phyloP scores from a whole-genome alignment of 352 stramenopile species.

The Phytophthora idaei region DNA sequence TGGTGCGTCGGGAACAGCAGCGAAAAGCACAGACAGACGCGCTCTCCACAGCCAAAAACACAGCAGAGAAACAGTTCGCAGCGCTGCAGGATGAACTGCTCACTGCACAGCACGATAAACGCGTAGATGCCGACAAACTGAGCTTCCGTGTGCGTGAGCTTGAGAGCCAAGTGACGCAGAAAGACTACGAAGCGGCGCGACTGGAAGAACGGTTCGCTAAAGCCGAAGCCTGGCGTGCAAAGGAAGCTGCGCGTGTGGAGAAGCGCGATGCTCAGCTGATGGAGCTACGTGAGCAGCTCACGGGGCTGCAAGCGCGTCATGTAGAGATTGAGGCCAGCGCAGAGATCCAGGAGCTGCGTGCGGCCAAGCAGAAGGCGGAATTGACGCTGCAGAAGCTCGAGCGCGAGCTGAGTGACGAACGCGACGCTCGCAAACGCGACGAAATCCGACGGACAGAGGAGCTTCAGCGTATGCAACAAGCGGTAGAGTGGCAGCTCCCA shows the following conservation, averaged over 20 bases:
- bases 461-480: slow-evolving; percentile 45
- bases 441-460: slow-evolving; percentile 44
- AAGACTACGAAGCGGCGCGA: slow-evolving; percentile 54
- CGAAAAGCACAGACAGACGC: slow-evolving; percentile 46
- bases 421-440: slow-evolving; percentile 35
- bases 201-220: slow-evolving; percentile 55
- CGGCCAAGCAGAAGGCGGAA: slow-evolving; percentile 37
- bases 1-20: slow-evolving; percentile 51
- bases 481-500: slow-evolving; percentile 51
- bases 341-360: slow-evolving; percentile 50
- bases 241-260: slow-evolving; percentile 57
- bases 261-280: slow-evolving; percentile 54
- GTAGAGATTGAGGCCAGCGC: slow-evolving; percentile 51
- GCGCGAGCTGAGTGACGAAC: slow-evolving; percentile 41
- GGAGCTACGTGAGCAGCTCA: slow-evolving; percentile 54
- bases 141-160: slow-evolving; percentile 51
- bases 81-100: slow-evolving; percentile 41
- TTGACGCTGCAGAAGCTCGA: slow-evolving; percentile 32
- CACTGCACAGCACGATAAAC: slow-evolving; percentile 34
- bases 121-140: slow-evolving; percentile 52
- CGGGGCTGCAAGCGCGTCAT: slow-evolving; percentile 44
- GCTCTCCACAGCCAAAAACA: slow-evolving; percentile 34
- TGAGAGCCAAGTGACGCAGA: slow-evolving; percentile 52
- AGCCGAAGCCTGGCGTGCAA: slow-evolving; percentile 52
- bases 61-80: slow-evolving; percentile 43